These are phyloP conservation scores for Rhizophora apiculata DNA, from an alignment of 345 rosid species.

Conservation along the genomic window DNA sequence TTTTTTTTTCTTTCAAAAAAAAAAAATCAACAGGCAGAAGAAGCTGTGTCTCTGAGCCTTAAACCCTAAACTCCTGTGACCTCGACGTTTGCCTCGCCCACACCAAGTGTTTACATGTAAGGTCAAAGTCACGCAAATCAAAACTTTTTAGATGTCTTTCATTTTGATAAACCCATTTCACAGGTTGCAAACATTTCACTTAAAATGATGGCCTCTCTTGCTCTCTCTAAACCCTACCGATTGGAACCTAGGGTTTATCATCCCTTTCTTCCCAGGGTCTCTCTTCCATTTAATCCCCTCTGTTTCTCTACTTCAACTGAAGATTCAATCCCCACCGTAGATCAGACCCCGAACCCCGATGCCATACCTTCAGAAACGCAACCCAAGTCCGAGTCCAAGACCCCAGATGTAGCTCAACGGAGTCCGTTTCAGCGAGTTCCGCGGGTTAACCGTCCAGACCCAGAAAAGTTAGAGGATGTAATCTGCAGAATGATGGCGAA, in stretches of 20 bases:
- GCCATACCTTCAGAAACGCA: neutral
- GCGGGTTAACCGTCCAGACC: slow-evolving; percentile 40
- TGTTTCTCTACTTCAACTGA: too few species aligned
- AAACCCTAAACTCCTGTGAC: slow-evolving; percentile 5
- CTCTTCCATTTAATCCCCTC: slow-evolving; percentile 16
- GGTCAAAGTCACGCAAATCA: neutral
- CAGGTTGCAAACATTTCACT: neutral
- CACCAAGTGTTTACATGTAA: neutral
- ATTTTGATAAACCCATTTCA: neutral
- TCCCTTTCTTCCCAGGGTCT: slow-evolving; percentile 29
- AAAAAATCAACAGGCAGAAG: neutral
- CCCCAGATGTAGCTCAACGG: slow-evolving; percentile 3
- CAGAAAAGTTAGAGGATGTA: slow-evolving; percentile 67
- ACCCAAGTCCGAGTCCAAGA: slow-evolving; percentile 7
- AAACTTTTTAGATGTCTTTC: neutral
- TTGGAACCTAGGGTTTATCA: slow-evolving; percentile 30
- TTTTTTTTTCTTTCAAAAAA: too few species aligned
- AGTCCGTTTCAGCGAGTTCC: slow-evolving; percentile 30
- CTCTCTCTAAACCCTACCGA: neutral
- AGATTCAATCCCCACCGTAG: slow-evolving; percentile 27
- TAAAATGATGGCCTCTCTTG: neutral
- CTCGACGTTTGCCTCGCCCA: too few species aligned
- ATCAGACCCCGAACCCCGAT: slow-evolving; percentile 3
- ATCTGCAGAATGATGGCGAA: slow-evolving; percentile 88
- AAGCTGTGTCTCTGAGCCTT: neutral